These are phyloP conservation scores for Globisporangium polare DNA, from an alignment of 352 stramenopile species.

Conservation along the genomic window DNA sequence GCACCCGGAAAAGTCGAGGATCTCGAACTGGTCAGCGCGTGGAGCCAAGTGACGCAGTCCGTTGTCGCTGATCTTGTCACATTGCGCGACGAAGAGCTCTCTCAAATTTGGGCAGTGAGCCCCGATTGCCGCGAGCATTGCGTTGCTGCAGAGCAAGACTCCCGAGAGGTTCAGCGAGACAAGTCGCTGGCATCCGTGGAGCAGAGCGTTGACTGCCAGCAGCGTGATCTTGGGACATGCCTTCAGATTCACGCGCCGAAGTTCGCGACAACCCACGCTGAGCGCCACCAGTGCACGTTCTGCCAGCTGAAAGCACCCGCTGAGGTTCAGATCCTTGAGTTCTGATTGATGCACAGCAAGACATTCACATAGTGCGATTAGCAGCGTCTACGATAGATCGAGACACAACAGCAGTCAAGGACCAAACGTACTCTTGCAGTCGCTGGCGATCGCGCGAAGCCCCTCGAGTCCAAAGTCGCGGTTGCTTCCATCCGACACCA, in stretches of 20 bases:
- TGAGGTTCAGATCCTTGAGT: conserved; percentile 53
- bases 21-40: conserved; percentile 54
- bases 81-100: conserved; percentile 60
- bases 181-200: conserved; percentile 47
- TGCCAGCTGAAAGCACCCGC: conserved; percentile 80
- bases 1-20: conserved; percentile 61
- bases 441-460: conserved; percentile 77
- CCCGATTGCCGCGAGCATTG: conserved; percentile 48
- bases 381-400: background rate
- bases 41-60: conserved; percentile 46
- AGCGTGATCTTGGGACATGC: conserved; percentile 83
- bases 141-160: conserved; percentile 55
- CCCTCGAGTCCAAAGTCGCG: conserved; percentile 91
- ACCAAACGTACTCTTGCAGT: conserved; percentile 31
- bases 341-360: conserved; percentile 12
- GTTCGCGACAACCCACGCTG: conserved; percentile 37
- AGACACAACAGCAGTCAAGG: background rate
- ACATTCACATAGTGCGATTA: background rate
- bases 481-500: conserved; percentile 91
- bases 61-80: conserved; percentile 54
- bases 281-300: conserved; percentile 79
- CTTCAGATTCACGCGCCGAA: conserved; percentile 74
- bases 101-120: conserved; percentile 26
- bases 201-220: conserved; percentile 52
- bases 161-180: conserved; percentile 49